Evolutionary conservation across 345 rosid genomes (phyloP).

Genomic region (Pistacia integerrima): DNA sequence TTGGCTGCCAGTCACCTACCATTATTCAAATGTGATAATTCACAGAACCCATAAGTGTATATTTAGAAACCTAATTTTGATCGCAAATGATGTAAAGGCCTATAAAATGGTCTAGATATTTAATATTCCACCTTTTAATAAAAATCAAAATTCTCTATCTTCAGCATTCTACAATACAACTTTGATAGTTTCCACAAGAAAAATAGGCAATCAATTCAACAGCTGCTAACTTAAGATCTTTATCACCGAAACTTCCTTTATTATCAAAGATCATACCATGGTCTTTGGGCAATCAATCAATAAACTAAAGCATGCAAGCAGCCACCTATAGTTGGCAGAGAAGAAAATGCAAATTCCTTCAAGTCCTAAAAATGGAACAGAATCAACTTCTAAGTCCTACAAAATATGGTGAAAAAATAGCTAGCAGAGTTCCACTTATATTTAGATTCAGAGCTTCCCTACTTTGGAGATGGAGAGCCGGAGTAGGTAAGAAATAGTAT

Average conservation of each 20-base stretch:
- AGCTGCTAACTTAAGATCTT: neutral
- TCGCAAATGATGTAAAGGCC: neutral
- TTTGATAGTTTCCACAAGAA: neutral
- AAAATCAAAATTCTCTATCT: neutral
- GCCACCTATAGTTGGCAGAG: neutral
- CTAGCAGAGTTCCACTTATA: neutral
- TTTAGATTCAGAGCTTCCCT: neutral
- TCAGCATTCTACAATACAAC: neutral
- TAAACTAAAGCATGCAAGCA: neutral
- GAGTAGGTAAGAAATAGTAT: neutral
- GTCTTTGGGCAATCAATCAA: neutral
- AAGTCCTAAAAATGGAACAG: neutral
- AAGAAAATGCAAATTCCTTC: slow-evolving; percentile 12
- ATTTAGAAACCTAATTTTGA: neutral
- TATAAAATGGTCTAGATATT: neutral
- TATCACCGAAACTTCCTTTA: neutral
- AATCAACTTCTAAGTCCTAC: neutral
- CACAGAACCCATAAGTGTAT: neutral
- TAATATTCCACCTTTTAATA: neutral
- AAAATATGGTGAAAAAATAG: neutral
- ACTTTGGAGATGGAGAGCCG: neutral
- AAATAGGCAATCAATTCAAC: neutral
- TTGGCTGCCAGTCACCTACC: neutral
- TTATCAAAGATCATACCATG: neutral
- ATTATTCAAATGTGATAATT: neutral